Percentiles rank a stretch among this genome's conserved stretches.
These are phyloP conservation scores for Sclerotinia minor DNA, from an alignment of 2,329 filamentous ascomycete species.

Conservation along the genomic window DNA sequence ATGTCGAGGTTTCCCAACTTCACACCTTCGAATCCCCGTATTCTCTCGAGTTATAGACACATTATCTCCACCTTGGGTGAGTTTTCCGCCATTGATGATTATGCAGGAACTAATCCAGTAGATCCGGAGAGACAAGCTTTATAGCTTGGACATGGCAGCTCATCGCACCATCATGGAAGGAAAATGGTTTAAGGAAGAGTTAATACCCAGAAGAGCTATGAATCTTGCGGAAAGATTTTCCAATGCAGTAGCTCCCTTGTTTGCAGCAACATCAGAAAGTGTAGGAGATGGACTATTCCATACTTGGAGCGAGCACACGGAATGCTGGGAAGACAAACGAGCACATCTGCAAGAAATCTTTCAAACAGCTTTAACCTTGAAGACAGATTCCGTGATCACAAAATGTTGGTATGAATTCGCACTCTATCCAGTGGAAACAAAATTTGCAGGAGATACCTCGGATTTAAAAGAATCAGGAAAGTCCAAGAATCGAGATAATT, in stretches of 20 bases:
- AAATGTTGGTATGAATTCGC: slow-evolving; percentile 27
- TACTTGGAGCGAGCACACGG: slow-evolving; percentile 22
- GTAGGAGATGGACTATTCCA: slow-evolving; percentile 9
- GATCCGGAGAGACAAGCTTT: slow-evolving; percentile 24
- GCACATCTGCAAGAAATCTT: slow-evolving; percentile 29
- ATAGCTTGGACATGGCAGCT: slow-evolving; percentile 27
- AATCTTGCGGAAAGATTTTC: slow-evolving; percentile 19
- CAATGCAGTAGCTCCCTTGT: slow-evolving; percentile 24
- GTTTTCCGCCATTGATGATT: background rate
- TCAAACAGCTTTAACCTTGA: slow-evolving; percentile 26
- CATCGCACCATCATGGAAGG: slow-evolving; percentile 20
- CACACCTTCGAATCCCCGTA: background rate
- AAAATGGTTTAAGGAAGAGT: slow-evolving; percentile 16
- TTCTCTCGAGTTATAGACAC: slow-evolving; percentile 26
- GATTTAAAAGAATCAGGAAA: background rate
- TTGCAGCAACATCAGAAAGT: background rate
- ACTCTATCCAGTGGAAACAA: slow-evolving; percentile 22
- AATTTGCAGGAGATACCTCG: background rate
- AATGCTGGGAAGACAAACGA: slow-evolving; percentile 22
- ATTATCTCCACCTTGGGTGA: slow-evolving; percentile 24
- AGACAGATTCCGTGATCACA: slow-evolving; percentile 25
- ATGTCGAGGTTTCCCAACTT: slow-evolving; percentile 27
- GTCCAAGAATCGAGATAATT: background rate
- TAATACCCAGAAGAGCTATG: slow-evolving; percentile 22
- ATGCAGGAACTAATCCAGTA: background rate